Conservation (phyloP, 163 green algal species). For the Volvox carteri region DNA sequence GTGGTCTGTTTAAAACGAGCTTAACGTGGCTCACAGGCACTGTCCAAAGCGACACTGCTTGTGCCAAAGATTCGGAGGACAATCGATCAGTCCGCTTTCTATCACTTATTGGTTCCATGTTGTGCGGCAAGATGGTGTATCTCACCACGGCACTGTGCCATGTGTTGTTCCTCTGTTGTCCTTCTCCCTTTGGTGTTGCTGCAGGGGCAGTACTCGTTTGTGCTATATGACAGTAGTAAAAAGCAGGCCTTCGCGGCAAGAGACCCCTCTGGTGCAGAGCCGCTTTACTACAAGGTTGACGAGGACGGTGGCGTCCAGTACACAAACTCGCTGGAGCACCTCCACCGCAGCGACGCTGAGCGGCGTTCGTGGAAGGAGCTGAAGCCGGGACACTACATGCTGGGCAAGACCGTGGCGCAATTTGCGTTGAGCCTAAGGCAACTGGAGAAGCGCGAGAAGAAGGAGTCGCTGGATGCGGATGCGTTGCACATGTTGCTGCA, state of each 20-base stretch:
- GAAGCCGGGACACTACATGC: conserved; percentile 78
- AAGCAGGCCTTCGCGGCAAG: conserved; percentile 79
- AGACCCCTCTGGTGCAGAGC: conserved; percentile 70
- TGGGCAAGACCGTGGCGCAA: conserved; percentile 66
- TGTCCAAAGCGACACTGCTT: too few relatives aligned
- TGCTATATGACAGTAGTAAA: conserved; percentile 75
- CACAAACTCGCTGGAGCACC: conserved; percentile 19
- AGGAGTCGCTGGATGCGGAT: conserved; percentile 57
- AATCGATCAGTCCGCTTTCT: too few relatives aligned
- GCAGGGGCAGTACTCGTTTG: conserved; percentile 82
- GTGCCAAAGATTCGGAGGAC: too few relatives aligned
- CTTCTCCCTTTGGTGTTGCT: too few relatives aligned
- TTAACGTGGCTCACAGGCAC: too few relatives aligned
- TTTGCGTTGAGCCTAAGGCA: conserved; percentile 83
- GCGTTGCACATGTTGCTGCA: conserved; percentile 16
- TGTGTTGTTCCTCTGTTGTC: too few relatives aligned
- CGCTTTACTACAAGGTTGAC: conserved; percentile 73
- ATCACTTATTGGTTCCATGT: too few relatives aligned
- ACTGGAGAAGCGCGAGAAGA: conserved; percentile 64
- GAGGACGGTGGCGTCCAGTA: conserved; percentile 59
- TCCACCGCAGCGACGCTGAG: conserved; percentile 21
- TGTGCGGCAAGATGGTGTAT: too few relatives aligned
- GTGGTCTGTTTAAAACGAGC: too few relatives aligned
- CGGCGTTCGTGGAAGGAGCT: conserved; percentile 73
- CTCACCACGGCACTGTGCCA: too few relatives aligned